Evolutionary conservation across 805 yeast genomes (phyloP), one percentile per base, ranked within the genome.

Genomic region (Cyberlindnera suaveolens): DNA sequence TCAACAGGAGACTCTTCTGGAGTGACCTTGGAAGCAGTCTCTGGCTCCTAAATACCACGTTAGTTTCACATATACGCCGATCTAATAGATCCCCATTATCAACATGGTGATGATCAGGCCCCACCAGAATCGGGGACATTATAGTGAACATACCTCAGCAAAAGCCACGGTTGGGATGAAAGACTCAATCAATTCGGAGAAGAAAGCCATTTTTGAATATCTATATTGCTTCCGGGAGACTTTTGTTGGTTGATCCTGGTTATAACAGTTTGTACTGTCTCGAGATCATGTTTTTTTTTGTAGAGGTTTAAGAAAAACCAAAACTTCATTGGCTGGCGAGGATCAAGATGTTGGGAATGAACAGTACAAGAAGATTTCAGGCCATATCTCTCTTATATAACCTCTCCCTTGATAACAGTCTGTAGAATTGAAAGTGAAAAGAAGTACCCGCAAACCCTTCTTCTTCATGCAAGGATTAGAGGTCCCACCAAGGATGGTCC

Each of bases 101-200:
- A 23, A 7, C 19, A 32, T 6, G 30, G 40, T 18, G 35, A 18
- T 18, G 35, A 18, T 9, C 30, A 36, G 17, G 38, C n/a, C 29
- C 26, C 5, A 6, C 7, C 29, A 27, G 13, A 18, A 17, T 17
- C 15, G 16, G 16, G n/a, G 38, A 23, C 23, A 16, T 23, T 5
- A 15, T 26, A 14, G 20, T 17, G 16, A 15, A 48, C 52, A 6
- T 40, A 49, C 52, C 43, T 85, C 96, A 57, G 96, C 96, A 67
- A 75, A 80, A 36, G 95, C 95, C 49, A 74, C 73, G 54, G 84
- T 74, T 62, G 96, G 95, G 54, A 79, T 71, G 52, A 85, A 72
- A 44, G 82, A 74, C 64, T 87, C 95, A 67, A 85, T 80, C 62
- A 88, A 41, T 9, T 42, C 50, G 5, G 47, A 37, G 20, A 50